A percentile compares a stretch with the other conserved stretches of the same genome.
phyloP scores from a whole-genome alignment of 164 flowering plant species.

The Dillenia turbinata region DNA sequence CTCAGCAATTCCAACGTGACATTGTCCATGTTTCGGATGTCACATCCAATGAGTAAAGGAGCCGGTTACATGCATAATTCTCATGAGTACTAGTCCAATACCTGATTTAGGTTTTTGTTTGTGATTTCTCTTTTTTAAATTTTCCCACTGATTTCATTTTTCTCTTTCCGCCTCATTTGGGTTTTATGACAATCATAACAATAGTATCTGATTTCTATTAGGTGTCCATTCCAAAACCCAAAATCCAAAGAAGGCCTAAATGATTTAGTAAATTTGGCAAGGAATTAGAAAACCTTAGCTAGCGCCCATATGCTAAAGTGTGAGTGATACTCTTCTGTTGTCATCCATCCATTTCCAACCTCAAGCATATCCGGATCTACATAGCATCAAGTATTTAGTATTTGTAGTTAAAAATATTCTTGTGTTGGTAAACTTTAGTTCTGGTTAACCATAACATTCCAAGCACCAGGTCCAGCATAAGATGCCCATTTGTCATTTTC shows the following conservation, averaged over 20 bases:
- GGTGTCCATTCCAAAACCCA: too few relatives aligned
- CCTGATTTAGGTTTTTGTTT: too few relatives aligned
- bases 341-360: conserved; percentile 90
- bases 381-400: conserved; percentile 80
- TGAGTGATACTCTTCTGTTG: conserved; percentile 62
- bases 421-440: too few relatives aligned
- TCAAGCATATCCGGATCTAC: conserved; percentile 92
- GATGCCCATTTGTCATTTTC: conserved; percentile 46
- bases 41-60: conserved; percentile 76
- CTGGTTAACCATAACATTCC: too few relatives aligned
- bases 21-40: conserved; percentile 45
- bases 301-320: conserved; percentile 96
- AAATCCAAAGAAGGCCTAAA: background rate
- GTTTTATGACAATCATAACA: too few relatives aligned
- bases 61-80: conserved; percentile 36
- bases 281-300: conserved; percentile 37
- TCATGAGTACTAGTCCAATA: too few relatives aligned
- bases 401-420: too few relatives aligned
- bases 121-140: too few relatives aligned
- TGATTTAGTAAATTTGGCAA: background rate
- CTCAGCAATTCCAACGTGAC: conserved; percentile 38
- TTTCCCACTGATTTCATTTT: too few relatives aligned
- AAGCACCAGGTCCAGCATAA: too few relatives aligned
- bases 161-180: too few relatives aligned
- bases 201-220: too few relatives aligned